phyloP scores from a whole-genome alignment of 495 filamentous ascomycete species.

The Penicillium salamii region DNA sequence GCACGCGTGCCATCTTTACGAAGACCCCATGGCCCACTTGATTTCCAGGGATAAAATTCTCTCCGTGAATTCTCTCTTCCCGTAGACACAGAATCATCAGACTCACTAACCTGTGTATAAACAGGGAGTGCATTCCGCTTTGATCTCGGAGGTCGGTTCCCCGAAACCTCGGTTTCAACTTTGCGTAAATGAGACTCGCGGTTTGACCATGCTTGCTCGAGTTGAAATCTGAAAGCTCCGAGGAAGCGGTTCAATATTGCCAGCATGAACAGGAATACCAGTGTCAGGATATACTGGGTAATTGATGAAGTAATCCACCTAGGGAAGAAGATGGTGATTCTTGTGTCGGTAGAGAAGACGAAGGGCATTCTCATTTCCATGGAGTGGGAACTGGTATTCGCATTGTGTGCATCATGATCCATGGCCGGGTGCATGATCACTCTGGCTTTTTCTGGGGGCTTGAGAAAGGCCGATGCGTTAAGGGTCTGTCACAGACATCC shows the following conservation, averaged over 20 bases:
- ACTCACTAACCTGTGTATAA: constrained; percentile 1
- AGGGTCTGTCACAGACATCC: no score
- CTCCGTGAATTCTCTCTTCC: not conserved
- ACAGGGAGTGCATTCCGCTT: constrained; percentile 14
- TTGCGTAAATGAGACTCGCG: not conserved
- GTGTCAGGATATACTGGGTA: constrained; percentile 11
- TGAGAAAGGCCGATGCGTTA: no score
- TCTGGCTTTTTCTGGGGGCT: no score
- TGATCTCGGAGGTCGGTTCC: constrained; percentile 3
- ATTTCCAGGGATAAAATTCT: not conserved
- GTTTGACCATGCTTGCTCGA: constrained; percentile 3
- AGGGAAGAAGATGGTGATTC: constrained; percentile 22
- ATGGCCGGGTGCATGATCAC: no score
- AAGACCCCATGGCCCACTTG: constrained; percentile 9
- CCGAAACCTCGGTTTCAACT: not conserved
- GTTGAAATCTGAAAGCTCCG: constrained; percentile 14
- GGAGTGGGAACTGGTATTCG: no score
- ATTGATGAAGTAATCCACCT: constrained; percentile 17
- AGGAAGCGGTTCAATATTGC: constrained; percentile 22
- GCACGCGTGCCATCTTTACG: constrained; percentile 6
- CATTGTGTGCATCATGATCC: not conserved
- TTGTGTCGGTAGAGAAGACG: not conserved
- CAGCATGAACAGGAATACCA: constrained; percentile 16
- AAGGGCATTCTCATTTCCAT: no score
- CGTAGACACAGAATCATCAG: not conserved